phyloP scores from a whole-genome alignment of 352 stramenopile genomes.

The Pythium volutum region DNA sequence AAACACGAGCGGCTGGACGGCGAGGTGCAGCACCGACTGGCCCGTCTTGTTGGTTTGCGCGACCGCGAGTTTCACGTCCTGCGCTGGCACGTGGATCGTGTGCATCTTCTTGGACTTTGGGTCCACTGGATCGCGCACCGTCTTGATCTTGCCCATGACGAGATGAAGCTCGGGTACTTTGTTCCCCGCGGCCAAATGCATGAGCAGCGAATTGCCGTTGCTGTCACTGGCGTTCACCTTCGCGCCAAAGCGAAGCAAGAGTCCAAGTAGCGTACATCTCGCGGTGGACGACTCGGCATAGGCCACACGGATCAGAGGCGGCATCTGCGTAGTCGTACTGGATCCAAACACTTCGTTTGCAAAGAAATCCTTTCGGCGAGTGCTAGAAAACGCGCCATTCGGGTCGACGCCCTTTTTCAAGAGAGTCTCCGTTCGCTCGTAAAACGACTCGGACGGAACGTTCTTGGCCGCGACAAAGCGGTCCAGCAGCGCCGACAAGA shows the following conservation, averaged over 20 bases:
- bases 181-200: slow-evolving; percentile 58
- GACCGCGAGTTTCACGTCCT: slow-evolving; percentile 44
- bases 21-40: slow-evolving; percentile 53
- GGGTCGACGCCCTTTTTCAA: slow-evolving; percentile 54
- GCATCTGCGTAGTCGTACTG: slow-evolving; percentile 31
- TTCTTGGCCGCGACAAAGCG: slow-evolving; percentile 38
- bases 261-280: slow-evolving; percentile 38
- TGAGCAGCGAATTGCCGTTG: slow-evolving; percentile 57
- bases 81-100: slow-evolving; percentile 40
- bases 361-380: slow-evolving; percentile 33
- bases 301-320: slow-evolving; percentile 43
- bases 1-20: slow-evolving; percentile 52
- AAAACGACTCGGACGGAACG: slow-evolving; percentile 23
- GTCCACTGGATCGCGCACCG: slow-evolving; percentile 37
- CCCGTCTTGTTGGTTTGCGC: slow-evolving; percentile 37
- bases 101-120: slow-evolving; percentile 30
- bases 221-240: slow-evolving; percentile 46
- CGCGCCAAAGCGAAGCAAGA: slow-evolving; percentile 59
- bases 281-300: slow-evolving; percentile 29
- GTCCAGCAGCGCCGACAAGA: slow-evolving; percentile 53
- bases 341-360: slow-evolving; percentile 32
- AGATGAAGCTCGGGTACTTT: slow-evolving; percentile 42
- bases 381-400: slow-evolving; percentile 43
- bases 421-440: slow-evolving; percentile 45
- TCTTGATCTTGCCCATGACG: slow-evolving; percentile 41